These are phyloP conservation scores for Antitrichia curtipendula DNA, from an alignment of 225 moss, liverwort and hornwort species.

Conservation along the genomic window DNA sequence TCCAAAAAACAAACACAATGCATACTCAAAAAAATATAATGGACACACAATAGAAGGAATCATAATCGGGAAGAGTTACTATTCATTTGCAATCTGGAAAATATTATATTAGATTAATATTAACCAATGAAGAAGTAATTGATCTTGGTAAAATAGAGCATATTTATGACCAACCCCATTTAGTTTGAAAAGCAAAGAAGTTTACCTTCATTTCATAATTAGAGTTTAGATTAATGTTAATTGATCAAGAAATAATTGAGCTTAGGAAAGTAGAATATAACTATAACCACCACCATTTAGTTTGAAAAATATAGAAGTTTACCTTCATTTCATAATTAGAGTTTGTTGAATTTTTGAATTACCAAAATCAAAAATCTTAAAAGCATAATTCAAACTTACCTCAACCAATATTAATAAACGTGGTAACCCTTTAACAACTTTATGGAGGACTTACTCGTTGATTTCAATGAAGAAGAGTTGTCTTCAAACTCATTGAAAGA, in stretches of 20 bases:
- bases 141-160: not conserved
- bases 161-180: too few relatives aligned
- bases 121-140: not conserved
- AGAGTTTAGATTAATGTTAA: too few relatives aligned
- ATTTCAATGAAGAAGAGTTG: too few relatives aligned
- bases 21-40: not conserved
- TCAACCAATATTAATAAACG: not conserved
- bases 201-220: too few relatives aligned
- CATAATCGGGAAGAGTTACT: not conserved
- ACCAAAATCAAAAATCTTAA: not conserved
- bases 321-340: not conserved
- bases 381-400: not conserved
- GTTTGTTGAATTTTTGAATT: not conserved
- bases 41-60: not conserved
- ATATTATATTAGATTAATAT: not conserved
- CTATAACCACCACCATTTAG: too few relatives aligned
- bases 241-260: too few relatives aligned
- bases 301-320: not conserved
- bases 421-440: fast-evolving
- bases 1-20: fast-evolving
- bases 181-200: too few relatives aligned
- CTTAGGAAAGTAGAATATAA: too few relatives aligned
- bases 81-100: not conserved
- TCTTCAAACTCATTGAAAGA: too few relatives aligned
- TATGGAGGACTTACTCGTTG: not conserved